Percentiles rank a stretch among this genome's conserved stretches.
These are phyloP conservation scores for Zancudomyces culisetae DNA, from an alignment of 371 early-diverging fungal genomes.

Conservation along the genomic window DNA sequence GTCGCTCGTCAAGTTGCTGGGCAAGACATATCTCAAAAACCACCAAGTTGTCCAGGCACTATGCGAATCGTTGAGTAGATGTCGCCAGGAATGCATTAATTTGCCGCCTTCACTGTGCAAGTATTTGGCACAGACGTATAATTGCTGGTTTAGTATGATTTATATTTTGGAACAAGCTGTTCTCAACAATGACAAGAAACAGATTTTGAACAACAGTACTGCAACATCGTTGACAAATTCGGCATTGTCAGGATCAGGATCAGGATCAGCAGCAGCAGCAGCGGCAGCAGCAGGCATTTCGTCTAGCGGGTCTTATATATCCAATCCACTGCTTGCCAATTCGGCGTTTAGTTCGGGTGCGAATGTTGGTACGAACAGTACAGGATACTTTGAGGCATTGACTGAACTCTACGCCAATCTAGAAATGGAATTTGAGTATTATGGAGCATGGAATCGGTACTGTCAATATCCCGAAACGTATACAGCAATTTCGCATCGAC, in stretches of 20 bases:
- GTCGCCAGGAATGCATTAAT: slow-evolving; percentile 41
- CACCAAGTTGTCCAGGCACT: slow-evolving; percentile 90
- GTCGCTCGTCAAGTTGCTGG: slow-evolving; percentile 56
- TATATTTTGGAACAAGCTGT: slow-evolving; percentile 18
- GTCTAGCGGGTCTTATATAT: no score
- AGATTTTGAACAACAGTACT: slow-evolving; percentile 23
- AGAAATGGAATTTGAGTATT: slow-evolving; percentile 76
- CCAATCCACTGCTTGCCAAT: no score
- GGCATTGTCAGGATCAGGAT: slow-evolving; percentile 46
- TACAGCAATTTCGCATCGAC: slow-evolving; percentile 87
- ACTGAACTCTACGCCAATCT: slow-evolving; percentile 59
- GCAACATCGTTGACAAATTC: slow-evolving; percentile 50
- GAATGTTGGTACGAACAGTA: no score
- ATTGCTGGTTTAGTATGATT: slow-evolving; percentile 73
- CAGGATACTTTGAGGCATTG: slow-evolving; percentile 80
- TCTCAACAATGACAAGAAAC: slow-evolving; percentile 15
- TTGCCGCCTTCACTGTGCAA: slow-evolving; percentile 85
- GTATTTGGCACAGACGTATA: slow-evolving; percentile 72
- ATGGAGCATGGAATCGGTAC: slow-evolving; percentile 83
- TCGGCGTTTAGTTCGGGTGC: no score
- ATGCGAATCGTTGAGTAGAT: slow-evolving; percentile 62
- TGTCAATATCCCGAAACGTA: slow-evolving; percentile 89
- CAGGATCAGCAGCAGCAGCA: no score
- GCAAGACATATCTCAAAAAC: slow-evolving; percentile 74
- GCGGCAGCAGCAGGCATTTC: no score